These are phyloP conservation scores for Echinochloa phyllopogon DNA, from an alignment of 176 grass and related monocot species.

Conservation along the genomic window DNA sequence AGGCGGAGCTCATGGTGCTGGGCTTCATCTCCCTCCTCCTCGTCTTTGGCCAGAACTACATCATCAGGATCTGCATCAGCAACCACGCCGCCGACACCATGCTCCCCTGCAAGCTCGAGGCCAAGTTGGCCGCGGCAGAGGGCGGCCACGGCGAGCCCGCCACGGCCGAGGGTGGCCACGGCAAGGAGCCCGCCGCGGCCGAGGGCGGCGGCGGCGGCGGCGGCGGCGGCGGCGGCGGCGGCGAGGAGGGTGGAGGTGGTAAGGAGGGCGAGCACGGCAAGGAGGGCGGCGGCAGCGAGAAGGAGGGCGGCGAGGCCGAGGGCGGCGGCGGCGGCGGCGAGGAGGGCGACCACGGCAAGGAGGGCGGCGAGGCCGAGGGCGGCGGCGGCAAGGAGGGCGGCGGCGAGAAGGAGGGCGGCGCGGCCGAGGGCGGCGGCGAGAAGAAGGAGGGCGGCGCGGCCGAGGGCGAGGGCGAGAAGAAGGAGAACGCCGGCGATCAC, in stretches of 20 bases:
- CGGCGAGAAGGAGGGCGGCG: neutral
- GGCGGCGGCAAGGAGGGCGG: neutral
- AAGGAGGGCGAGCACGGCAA: too few relatives aligned
- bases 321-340: neutral
- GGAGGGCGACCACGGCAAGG: neutral
- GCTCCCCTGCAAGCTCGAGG: conserved; percentile 65
- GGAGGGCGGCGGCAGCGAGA: neutral
- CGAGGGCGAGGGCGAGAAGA: too few relatives aligned
- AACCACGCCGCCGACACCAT: conserved; percentile 71
- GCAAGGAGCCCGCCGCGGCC: neutral
- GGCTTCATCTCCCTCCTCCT: conserved; percentile 95
- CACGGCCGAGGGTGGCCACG: neutral
- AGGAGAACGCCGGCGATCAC: neutral
- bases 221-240: too few relatives aligned
- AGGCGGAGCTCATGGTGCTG: conserved; percentile 94
- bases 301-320: too few relatives aligned
- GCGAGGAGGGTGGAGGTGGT: too few relatives aligned
- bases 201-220: too few relatives aligned
- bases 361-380: too few relatives aligned
- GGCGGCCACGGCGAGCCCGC: too few relatives aligned
- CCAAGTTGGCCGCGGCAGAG: neutral
- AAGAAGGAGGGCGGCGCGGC: too few relatives aligned
- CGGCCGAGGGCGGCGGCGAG: neutral
- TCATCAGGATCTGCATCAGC: conserved; percentile 83
- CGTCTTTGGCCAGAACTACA: conserved; percentile 85